Percentiles rank a stretch among this genome's conserved stretches.
Evolutionary conservation across 2,329 filamentous ascomycete genomes (phyloP).

Genomic region (Davidsoniella australis): DNA sequence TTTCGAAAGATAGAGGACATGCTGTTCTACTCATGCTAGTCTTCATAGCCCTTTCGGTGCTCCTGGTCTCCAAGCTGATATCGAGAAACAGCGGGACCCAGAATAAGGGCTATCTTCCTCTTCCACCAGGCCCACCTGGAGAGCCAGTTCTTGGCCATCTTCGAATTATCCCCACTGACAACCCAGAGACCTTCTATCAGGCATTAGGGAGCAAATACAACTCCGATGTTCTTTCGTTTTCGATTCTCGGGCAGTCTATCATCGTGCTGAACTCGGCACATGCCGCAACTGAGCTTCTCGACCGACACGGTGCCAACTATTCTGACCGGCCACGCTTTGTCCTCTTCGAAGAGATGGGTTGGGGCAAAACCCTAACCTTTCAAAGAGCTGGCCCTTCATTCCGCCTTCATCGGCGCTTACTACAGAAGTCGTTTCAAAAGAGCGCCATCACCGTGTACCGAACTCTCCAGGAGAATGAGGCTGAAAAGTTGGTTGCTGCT

Average conservation of each 20-base stretch:
- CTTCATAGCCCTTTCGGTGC: too few relatives aligned
- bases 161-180: slow-evolving; percentile 24
- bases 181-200: slow-evolving; percentile 19
- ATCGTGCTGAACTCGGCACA: slow-evolving; percentile 26
- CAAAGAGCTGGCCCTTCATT: slow-evolving; percentile 28
- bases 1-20: background rate
- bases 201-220: slow-evolving; percentile 32
- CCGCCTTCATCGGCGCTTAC: slow-evolving; percentile 26
- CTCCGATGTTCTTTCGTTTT: slow-evolving; percentile 26
- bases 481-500: slow-evolving; percentile 24
- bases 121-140: slow-evolving; percentile 20
- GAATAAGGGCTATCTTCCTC: slow-evolving; percentile 11
- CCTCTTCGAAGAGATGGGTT: slow-evolving; percentile 25
- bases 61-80: too few relatives aligned
- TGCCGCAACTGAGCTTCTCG: slow-evolving; percentile 27
- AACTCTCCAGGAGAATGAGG: slow-evolving; percentile 25
- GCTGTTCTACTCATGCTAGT: too few relatives aligned
- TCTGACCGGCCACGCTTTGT: slow-evolving; percentile 29
- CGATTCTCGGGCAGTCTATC: slow-evolving; percentile 25
- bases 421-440: slow-evolving; percentile 26
- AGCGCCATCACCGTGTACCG: slow-evolving; percentile 23
- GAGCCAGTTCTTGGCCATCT: slow-evolving; percentile 27
- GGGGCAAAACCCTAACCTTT: slow-evolving; percentile 24
- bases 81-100: too few relatives aligned
- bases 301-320: slow-evolving; percentile 26